Evolutionary conservation across 768 basidiomycete species (phyloP), one percentile per base, ranked within the genome.

Genomic region (Glaciozyma martinii): DNA sequence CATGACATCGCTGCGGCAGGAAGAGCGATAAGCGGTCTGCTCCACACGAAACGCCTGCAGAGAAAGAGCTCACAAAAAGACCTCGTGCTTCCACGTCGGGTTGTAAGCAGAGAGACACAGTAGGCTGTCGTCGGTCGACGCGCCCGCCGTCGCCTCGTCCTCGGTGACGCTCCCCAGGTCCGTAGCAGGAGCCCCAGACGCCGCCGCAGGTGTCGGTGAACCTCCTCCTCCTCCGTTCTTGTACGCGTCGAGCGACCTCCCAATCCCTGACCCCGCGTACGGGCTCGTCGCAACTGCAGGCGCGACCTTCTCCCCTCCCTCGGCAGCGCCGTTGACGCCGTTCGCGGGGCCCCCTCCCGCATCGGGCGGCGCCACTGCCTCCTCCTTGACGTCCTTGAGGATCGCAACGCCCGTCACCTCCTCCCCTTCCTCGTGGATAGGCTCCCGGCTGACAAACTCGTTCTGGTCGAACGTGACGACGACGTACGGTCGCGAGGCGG

Each of bases 381-480:
- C 19, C 56, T 23, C 40, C 25, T 32, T 32, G 30, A n/a, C 55
- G 21, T 42, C 50, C 59, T 50, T 59, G 49, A 44, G 60, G 44
- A 43, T 43, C 16, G 66, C 67, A 21, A 67, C 59, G 29, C 68
- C 87, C 77, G 90, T 89, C 1, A 65, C 70, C 80, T 89, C 91
- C 79, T 88, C 89, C 9, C 56, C 23, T 81, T 79, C 76, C 70
- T 85, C 83, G 49, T 68, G 66, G 30, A 86, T 88, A 32, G 91
- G 89, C 76, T 94, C 89, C 53, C 95, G 80, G 72, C 86, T 86
- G 76, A 99, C 86, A 75, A 97, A 99, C 78, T 99, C 95, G 81
- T 91, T 97, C 78, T 98, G 89, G 80, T 99, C 95, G 78, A 97
- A 99, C 77, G 92, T 88, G 71, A 93, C 92, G 76, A 98, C 93